Percentiles rank a stretch among this genome's conserved stretches.
phyloP scores from a whole-genome alignment of 2,329 filamentous ascomycete genomes.

The Plenodomus tracheiphilus region DNA sequence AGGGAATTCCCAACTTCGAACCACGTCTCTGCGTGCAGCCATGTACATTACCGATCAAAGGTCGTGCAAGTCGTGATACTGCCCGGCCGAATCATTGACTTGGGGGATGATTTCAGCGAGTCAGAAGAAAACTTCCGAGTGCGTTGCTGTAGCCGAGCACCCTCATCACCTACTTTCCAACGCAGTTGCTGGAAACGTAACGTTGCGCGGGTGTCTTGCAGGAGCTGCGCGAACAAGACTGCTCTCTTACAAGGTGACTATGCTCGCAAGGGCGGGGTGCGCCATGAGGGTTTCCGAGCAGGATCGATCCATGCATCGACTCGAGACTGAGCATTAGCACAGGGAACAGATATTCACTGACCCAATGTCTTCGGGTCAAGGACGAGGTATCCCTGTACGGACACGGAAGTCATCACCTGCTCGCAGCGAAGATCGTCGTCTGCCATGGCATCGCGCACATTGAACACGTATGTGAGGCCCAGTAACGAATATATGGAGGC shows the following conservation, averaged over 20 bases:
- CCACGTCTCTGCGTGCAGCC: background rate
- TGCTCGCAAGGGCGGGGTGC: no score
- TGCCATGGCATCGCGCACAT: background rate
- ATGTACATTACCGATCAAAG: background rate
- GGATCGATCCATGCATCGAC: no score
- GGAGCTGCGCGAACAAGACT: no score
- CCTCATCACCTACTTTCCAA: background rate
- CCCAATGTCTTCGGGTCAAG: no score
- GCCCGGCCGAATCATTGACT: background rate
- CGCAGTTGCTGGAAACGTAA: background rate
- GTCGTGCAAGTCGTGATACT: background rate
- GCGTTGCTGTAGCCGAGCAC: background rate
- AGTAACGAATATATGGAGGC: background rate
- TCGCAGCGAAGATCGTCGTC: background rate
- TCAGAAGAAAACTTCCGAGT: background rate
- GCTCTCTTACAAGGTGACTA: no score
- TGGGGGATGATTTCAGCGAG: background rate
- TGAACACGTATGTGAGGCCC: background rate
- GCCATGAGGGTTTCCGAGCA: no score
- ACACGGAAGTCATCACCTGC: no score
- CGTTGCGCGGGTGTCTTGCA: background rate
- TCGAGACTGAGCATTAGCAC: no score
- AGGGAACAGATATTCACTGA: no score
- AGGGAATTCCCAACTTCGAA: background rate
- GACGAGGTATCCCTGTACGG: no score